Conservation (phyloP, 306 rosid species). For the Arachis stenosperma region DNA sequence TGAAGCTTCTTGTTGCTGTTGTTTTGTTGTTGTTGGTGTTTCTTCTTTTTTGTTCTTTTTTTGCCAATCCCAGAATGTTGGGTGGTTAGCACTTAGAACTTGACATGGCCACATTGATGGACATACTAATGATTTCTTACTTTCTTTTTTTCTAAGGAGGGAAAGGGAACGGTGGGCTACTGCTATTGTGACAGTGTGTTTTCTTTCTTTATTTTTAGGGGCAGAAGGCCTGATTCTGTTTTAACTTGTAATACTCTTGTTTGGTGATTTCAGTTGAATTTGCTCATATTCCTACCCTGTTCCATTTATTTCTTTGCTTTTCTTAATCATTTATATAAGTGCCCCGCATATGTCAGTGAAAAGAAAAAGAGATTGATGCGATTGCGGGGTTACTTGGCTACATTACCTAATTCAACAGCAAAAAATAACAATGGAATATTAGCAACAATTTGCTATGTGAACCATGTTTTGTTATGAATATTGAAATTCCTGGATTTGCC, state of each 20-base stretch:
- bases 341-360: not conserved
- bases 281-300: not conserved
- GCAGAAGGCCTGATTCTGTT: constrained; percentile 20
- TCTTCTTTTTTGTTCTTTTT: not conserved
- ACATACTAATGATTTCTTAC: not conserved
- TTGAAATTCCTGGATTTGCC: not conserved
- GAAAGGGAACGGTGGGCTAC: constrained; percentile 2
- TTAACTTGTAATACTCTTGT: constrained; percentile 23
- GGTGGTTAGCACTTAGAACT: constrained; percentile 24
- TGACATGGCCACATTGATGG: not conserved
- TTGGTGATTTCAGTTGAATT: constrained; percentile 6
- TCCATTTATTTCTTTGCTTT: not conserved
- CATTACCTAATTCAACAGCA: too few relatives aligned
- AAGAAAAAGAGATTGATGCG: too few relatives aligned
- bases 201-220: not conserved
- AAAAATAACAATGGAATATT: not conserved
- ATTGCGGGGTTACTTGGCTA: too few relatives aligned
- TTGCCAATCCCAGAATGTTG: not conserved
- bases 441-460: not conserved
- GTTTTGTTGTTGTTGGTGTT: not conserved
- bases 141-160: not conserved
- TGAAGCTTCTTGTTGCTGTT: too few relatives aligned
- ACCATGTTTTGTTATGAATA: not conserved
- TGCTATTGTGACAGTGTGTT: constrained; percentile 21
- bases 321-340: not conserved